Evolutionary conservation across 768 basidiomycete species (phyloP), one percentile per base, ranked within the genome.

Genomic region (Pilatotrama ljubarskyi): DNA sequence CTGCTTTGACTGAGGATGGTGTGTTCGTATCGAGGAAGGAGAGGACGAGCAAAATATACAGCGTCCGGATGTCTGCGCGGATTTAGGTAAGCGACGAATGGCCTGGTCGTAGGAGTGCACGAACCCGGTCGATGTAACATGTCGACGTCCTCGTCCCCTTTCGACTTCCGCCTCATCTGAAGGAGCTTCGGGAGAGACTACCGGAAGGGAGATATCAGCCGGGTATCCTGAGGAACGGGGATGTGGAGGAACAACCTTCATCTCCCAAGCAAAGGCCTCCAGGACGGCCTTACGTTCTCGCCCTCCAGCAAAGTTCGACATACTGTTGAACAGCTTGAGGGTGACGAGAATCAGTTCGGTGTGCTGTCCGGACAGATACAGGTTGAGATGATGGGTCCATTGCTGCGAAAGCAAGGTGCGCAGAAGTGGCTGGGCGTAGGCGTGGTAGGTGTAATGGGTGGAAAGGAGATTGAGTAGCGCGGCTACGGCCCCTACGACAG

Each of bases 261-360:
- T 78, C 58, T 90, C 90, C 91, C 91, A 93, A 6, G 84, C 82
- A 72, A 93, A 91, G 0, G 77, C 77, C 54, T 92, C 91, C 25
- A 87, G 71, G 1, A 90, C 77, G 0, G 76, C 67, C 62, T 82
- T 87, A 51, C 82, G 79, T 62, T 92, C 89, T 22, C 79, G 73
- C 17, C 90, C 88, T 22, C 87, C 81, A 1, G 80, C 86, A 68
- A 88, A 92, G 0, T 71, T 69, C 2, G 87, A 85, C 65, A 92
- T 78, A 0, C 75, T 72, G 59, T 83, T 79, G 68, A 84, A 85
- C 17, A 92, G 69, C 64, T 85, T 88, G 57, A 94, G 72, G 0
- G 87, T 82, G 0, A 82, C 80, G 8, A 93, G 76, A 24, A 87
- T 81, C 10, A 88, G 75, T 46, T 92, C 90, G 24, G 83, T 84